Evolutionary conservation across 1,139 yeast species (phyloP).

Genomic region (Sugiyamaella xylanicola): DNA sequence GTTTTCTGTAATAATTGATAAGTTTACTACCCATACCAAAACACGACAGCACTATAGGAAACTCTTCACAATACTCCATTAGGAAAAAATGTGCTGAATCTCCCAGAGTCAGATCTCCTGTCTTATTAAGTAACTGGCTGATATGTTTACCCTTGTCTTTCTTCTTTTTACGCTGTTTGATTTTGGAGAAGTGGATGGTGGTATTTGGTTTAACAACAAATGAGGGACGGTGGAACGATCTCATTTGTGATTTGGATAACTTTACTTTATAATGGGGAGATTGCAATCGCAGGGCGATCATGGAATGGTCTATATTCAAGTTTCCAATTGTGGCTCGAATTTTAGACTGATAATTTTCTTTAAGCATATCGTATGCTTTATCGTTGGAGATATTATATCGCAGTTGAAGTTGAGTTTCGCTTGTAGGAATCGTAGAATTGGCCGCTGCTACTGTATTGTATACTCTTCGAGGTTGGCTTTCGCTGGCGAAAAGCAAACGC

Average conservation of each 20-base stretch:
- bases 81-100: slow-evolving; percentile 79
- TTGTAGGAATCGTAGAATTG: slow-evolving; percentile 47
- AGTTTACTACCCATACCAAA: slow-evolving; percentile 97
- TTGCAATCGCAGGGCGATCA: slow-evolving; percentile 84
- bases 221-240: slow-evolving; percentile 79
- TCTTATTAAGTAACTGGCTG: slow-evolving; percentile 67
- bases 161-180: slow-evolving; percentile 82
- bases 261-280: slow-evolving; percentile 89
- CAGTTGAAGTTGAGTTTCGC: slow-evolving; percentile 51
- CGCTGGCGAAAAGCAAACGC: slow-evolving; percentile 64
- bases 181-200: slow-evolving; percentile 69
- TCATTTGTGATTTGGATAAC: slow-evolving; percentile 65
- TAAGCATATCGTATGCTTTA: slow-evolving; percentile 75
- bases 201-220: slow-evolving; percentile 80
- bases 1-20: slow-evolving; percentile 89
- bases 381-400: slow-evolving; percentile 89
- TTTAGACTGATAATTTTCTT: slow-evolving; percentile 85
- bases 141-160: slow-evolving; percentile 84
- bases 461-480: slow-evolving; percentile 30
- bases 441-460: slow-evolving; percentile 9
- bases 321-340: slow-evolving; percentile 93
- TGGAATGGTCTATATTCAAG: slow-evolving; percentile 85
- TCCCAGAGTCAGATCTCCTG: slow-evolving; percentile 78
- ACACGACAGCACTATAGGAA: slow-evolving; percentile 78
- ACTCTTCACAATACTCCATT: slow-evolving; percentile 89